Conservation (phyloP, 2,329 filamentous ascomycete species). For the Sodiomyces alkalinus region DNA sequence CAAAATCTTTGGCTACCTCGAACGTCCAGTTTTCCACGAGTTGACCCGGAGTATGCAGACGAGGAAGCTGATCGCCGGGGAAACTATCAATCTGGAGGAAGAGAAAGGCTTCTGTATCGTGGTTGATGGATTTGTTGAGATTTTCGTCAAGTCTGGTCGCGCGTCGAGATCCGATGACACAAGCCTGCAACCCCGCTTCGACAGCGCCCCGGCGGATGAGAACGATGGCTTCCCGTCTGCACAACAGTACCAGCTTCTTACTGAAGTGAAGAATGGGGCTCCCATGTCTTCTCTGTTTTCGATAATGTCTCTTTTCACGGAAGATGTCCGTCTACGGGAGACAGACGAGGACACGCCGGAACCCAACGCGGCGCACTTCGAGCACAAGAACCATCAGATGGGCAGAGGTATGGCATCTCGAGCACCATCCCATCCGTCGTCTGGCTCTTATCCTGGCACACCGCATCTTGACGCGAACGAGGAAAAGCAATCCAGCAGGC, state of each 20-base stretch:
- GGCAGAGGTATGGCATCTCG: not conserved
- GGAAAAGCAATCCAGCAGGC: conserved; percentile 4
- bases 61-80: conserved; percentile 84
- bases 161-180: conserved; percentile 27
- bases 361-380: conserved; percentile 1
- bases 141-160: conserved; percentile 85
- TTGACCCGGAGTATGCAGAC: conserved; percentile 98
- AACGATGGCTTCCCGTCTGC: conserved; percentile 42
- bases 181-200: conserved; percentile 21
- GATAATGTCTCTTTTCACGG: conserved; percentile 91
- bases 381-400: no score
- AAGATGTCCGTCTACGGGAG: conserved; percentile 70
- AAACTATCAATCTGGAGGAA: conserved; percentile 88
- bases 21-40: conserved; percentile 94
- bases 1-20: conserved; percentile 96
- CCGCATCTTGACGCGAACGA: conserved; percentile 4
- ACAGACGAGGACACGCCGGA: conserved; percentile 41
- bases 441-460: conserved; percentile 6
- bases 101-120: conserved; percentile 97
- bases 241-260: conserved; percentile 85
- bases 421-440: not conserved
- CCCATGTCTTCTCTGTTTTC: conserved; percentile 98
- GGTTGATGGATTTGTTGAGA: conserved; percentile 90
- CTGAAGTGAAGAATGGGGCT: conserved; percentile 92
- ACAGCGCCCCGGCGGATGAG: conserved; percentile 52